These are phyloP conservation scores for Arachis hypogaea DNA, from an alignment of 306 rosid species.

Conservation along the genomic window DNA sequence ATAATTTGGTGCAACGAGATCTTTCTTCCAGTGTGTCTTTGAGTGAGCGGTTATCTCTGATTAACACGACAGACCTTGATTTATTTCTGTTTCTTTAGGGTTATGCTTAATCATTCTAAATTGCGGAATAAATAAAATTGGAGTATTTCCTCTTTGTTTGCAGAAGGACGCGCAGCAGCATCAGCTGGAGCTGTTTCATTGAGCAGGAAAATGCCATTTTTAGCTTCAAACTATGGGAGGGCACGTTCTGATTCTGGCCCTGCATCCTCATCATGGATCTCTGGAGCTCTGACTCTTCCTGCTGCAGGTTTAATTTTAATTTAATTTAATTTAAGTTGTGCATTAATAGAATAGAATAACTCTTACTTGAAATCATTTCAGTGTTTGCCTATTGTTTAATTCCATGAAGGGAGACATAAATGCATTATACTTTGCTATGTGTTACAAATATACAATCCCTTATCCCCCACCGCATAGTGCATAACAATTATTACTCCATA, in stretches of 20 bases:
- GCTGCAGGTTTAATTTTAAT: slow-evolving; percentile 61
- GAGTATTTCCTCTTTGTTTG: neutral
- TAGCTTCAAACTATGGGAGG: slow-evolving; percentile 54
- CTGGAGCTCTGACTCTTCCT: slow-evolving; percentile 78
- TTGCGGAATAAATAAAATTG: slow-evolving; percentile 8
- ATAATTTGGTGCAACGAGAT: neutral
- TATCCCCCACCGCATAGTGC: slow-evolving; percentile 2
- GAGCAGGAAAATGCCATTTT: slow-evolving; percentile 46
- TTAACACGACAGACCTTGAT: neutral
- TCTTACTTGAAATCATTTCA: neutral
- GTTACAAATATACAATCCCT: neutral
- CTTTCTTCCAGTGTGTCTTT: neutral
- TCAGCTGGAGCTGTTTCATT: slow-evolving; percentile 66
- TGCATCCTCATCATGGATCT: slow-evolving; percentile 63
- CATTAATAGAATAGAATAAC: neutral
- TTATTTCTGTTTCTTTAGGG: neutral
- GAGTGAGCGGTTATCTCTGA: neutral
- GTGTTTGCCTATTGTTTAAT: slow-evolving; percentile 7
- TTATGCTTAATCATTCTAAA: neutral
- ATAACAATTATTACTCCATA: neutral
- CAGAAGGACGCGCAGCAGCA: slow-evolving; percentile 76
- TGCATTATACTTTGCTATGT: slow-evolving; percentile 7
- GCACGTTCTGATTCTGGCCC: slow-evolving; percentile 46
- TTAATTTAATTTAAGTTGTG: neutral
- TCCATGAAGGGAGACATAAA: neutral